Evolutionary conservation across 495 filamentous ascomycete genomes (phyloP), one percentile per base, ranked within the genome.

Genomic region (Tetracladium marchalianum): DNA sequence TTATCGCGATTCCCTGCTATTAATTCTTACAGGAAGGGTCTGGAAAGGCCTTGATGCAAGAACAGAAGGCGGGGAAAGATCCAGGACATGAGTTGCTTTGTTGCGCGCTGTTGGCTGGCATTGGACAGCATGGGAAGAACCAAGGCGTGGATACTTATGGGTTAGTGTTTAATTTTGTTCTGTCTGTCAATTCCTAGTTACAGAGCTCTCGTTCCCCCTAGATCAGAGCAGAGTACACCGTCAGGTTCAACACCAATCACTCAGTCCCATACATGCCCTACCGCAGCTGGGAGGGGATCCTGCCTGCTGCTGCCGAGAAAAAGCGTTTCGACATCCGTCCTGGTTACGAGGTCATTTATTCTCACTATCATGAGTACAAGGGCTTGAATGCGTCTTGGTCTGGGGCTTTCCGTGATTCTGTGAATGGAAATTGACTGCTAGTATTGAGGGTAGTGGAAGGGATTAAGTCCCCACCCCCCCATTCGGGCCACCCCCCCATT

Each of bases 31-130:
- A n/a, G n/a, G n/a, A n/a, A n/a, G n/a, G 16, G 9, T 13, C 35
- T 2, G 9, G 35, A 2, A 57, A 66, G 48, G 27, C 44, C 9
- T 31, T 69, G 24, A 58, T 53, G 0, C 68, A 70, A 49, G 54
- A 62, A 9, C 68, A 72, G 44, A 66, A 72, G 42, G 63, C 63
- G 8, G 68, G 68, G 11, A 49, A 66, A 5, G 68, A 72, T 43
- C 68, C 69, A 47, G 67, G 68, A 10, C 68, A 72, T 49, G 22
- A 60, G 3, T 63, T 60, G 44, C 50, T 71, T 5, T 60, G 63
- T 43, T 53, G 68, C n/a, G 53, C 54, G 7, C 46, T 69, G 11
- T 35, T 66, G n/a, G 68, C 66, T 7, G 53, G 61, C 0, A 47
- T 72, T 33, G 66, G 64, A 13, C 62, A 66, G 50, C 59, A 63